Base-by-base conservation (phyloP, 2,329 filamentous ascomycete species). In the Neoascochyta sp. region DNA sequence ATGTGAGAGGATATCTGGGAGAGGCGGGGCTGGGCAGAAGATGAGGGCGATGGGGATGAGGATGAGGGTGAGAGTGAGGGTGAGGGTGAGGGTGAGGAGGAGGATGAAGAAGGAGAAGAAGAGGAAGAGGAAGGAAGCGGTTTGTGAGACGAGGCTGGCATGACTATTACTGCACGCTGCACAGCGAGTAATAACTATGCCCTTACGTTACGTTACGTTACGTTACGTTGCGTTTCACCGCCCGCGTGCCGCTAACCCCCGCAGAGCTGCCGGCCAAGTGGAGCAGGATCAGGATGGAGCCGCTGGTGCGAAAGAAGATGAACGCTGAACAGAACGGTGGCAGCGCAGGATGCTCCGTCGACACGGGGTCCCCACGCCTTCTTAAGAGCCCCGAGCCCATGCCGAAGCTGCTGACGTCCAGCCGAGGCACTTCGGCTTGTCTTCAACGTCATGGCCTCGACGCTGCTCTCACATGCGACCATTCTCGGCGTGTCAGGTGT, bases 1-100 rank as follows among this genome's bases (percentile, higher is more conserved):
- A 92, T 82, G 66, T 92, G 86, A 58, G 70, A 72, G 52, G 75
- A 73, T 52, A 87, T 75, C 54, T 70, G 80, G 51, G 63, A 63
- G 47, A 70, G 68, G 35, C 70, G 68, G 24, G 65, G 45, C 39
- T 60, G 57, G 22, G 55, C 39, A 11, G 43, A 45, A 26, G 43
- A 24, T 16, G 42, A 36, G 6, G 46, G 36, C 26, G 51, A 38
- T 13, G 47, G 28, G 18, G 41, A 16, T 16, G 39, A 15, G 14
- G 39, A 24, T 7, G 35, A 36, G 13, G 37, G 30, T 14, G 28
- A 24, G 11, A 22, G 12, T 28, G 40, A 39, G 26, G 35, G 9
- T 27, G 33, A 27, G 15, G 36, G 11, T 32, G 33, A 27, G 34
- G 29, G 24, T 20, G n/a, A n/a, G n/a, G n/a, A n/a, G 14, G 47